Percentiles rank a stretch among this genome's conserved stretches.
phyloP scores from a whole-genome alignment of 176 grass and related monocot species.

The Paspalum vaginatum region DNA sequence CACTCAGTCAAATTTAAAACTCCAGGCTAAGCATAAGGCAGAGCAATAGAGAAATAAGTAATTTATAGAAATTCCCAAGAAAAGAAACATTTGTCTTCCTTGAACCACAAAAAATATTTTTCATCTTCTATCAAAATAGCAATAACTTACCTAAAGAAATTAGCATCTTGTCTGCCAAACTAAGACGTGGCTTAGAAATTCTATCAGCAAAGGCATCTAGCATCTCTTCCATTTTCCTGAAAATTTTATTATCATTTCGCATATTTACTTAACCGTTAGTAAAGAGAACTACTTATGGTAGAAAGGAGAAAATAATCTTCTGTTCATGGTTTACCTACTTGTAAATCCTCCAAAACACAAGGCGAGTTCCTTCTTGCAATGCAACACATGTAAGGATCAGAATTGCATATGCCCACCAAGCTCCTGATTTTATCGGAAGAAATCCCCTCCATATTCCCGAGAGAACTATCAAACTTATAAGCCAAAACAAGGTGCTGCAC shows the following conservation, averaged over 20 bases:
- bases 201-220: constrained; percentile 89
- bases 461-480: constrained; percentile 87
- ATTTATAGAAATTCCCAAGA: background rate
- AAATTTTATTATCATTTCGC: constrained; percentile 42
- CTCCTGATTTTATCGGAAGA: constrained; percentile 73
- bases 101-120: background rate
- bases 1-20: constrained; percentile 25
- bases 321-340: constrained; percentile 62
- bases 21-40: background rate
- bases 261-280: background rate
- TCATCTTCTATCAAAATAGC: constrained; percentile 24
- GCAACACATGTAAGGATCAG: constrained; percentile 81
- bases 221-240: constrained; percentile 88
- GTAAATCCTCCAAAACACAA: constrained; percentile 96
- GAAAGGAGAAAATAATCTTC: background rate
- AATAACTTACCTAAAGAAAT: constrained; percentile 73
- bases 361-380: constrained; percentile 75
- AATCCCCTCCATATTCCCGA: constrained; percentile 84
- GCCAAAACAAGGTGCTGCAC: constrained; percentile 89
- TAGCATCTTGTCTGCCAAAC: constrained; percentile 86
- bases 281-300: background rate
- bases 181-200: constrained; percentile 83
- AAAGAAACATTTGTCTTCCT: constrained; percentile 16
- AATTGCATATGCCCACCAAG: constrained; percentile 71
- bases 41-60: background rate